Base-by-base conservation (phyloP, 2,329 filamentous ascomycete species). In the Colletotrichum cereale region DNA sequence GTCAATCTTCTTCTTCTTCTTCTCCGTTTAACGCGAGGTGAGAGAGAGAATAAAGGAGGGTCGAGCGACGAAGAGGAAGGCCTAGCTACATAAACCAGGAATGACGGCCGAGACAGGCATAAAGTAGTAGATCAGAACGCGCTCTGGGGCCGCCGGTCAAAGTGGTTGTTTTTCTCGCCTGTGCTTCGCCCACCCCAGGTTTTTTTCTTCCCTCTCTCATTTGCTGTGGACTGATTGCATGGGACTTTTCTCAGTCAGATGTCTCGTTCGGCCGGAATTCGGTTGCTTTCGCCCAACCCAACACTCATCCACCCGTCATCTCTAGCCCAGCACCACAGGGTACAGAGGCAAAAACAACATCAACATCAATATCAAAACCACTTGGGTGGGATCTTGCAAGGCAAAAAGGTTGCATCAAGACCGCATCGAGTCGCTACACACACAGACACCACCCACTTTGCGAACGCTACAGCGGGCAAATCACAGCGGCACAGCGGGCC, bases 1-100 rank as follows among this genome's bases (percentile, higher is more conserved):
- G 61, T 60, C 47, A 68, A 42, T 68, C 66, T 60, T 68, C 31
- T 55, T 71, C 65, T 40, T 62, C 67, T 68, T 68, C 58, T 60
- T 69, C 31, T 60, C 68, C 69, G 42, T 71, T 57, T 64, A 60
- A 69, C 60, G 62, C 58, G 52, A 68, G 44, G 52, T 48, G 55
- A 52, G 36, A 68, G 55, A 52, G 36, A 68, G 55, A 61, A 44
- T 53, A 66, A 68, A 50, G 58, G 69, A 72, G 58, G 68, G 65
- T 68, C 53, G 58, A 55, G 68, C 58, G 57, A 68, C 38, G 57
- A 63, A 61, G 69, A 47, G 40, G 67, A 58, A 60, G 53, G 48
- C 65, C 44, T 40, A n/a, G 48, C 36, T 53, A 72, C 48, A 67
- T 70, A 64, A 71, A 63, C 47, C 62, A 62, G 66, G 11, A 40